Evolutionary conservation across 208 protist genomes (phyloP), one percentile per base, ranked within the genome.

Genomic region (Leishmania aethiopica): DNA sequence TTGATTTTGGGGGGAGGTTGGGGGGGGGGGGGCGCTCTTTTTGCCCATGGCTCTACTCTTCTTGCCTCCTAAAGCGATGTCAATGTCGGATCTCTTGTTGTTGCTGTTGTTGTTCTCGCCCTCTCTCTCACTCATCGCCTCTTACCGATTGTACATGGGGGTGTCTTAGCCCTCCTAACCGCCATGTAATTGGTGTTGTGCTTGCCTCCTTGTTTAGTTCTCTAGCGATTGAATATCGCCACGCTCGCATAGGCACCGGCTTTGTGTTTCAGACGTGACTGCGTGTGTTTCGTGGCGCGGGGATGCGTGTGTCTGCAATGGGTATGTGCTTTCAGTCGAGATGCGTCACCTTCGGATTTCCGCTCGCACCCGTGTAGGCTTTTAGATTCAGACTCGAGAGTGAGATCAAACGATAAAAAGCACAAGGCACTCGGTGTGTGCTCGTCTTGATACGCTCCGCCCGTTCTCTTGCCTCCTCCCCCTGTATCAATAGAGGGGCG

Each of bases 1-100:
- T 42, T 28, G 0, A 42, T 45, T 7, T 28, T 51, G 49, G 49
- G 57, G 57, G 19, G 25, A 10, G 25, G 57, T 2, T 25, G 57
- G 25, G 57, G 55, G 25, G 32, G 7, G 57, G 25, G 57, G 55
- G 25, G 32, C 13, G 60, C 51, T 60, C 17, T 28, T 47, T 15
- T 53, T 72, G 35, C 59, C 49, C 42, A 11, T 40, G 6, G 15
- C 57, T 69, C 64, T 64, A 66, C 47, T 79, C 35, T 66, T 84
- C 78, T 25, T 78, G n/a, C 51, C 47, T 75, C 73, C 42, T 57
- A 28, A 47, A 51, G 28, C 28, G 28, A 60, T 74, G 19, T 49
- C 55, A 69, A 53, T 45, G 40, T 79, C 62, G 49, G n/a, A 37
- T 28, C 5, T 80, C 57, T 76, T 51, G 53, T 76, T 76, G 45